Conservation (phyloP, 495 filamentous ascomycete species). For the Penicillium desertorum region DNA sequence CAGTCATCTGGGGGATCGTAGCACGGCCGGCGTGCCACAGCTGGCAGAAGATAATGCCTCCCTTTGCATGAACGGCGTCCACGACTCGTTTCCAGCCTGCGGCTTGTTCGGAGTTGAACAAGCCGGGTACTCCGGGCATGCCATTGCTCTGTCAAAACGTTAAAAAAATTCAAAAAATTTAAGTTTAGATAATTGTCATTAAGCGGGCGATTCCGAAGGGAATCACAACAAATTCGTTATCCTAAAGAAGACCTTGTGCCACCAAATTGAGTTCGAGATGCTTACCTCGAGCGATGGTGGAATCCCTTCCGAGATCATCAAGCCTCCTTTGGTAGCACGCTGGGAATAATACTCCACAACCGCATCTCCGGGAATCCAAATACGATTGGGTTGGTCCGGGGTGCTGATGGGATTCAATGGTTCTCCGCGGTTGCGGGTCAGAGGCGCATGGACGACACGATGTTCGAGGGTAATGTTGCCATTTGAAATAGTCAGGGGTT, state of each 20-base stretch:
- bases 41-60: conserved; percentile 54
- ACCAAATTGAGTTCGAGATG: background rate
- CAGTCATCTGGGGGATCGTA: conserved; percentile 46
- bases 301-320: conserved; percentile 58
- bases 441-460: conserved; percentile 54
- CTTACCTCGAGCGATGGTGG: conserved; percentile 48
- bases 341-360: conserved; percentile 57
- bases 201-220: background rate
- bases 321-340: conserved; percentile 50
- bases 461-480: conserved; percentile 52
- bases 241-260: background rate
- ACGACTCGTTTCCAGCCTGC: conserved; percentile 52
- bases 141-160: conserved; percentile 36
- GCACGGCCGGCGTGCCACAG: conserved; percentile 55
- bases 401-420: conserved; percentile 41
- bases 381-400: conserved; percentile 42
- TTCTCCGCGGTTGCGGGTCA: conserved; percentile 54
- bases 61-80: conserved; percentile 54
- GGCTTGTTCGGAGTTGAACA: conserved; percentile 49
- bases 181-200: background rate
- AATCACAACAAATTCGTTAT: background rate
- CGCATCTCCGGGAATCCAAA: conserved; percentile 47
- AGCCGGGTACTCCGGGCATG: conserved; percentile 50
- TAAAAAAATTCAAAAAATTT: conserved; percentile 3
- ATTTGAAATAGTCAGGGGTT: conserved; percentile 50